A percentile compares a stretch with the other conserved stretches of the same genome.
phyloP scores from a whole-genome alignment of 257 asterid species.

The Avicennia marina region DNA sequence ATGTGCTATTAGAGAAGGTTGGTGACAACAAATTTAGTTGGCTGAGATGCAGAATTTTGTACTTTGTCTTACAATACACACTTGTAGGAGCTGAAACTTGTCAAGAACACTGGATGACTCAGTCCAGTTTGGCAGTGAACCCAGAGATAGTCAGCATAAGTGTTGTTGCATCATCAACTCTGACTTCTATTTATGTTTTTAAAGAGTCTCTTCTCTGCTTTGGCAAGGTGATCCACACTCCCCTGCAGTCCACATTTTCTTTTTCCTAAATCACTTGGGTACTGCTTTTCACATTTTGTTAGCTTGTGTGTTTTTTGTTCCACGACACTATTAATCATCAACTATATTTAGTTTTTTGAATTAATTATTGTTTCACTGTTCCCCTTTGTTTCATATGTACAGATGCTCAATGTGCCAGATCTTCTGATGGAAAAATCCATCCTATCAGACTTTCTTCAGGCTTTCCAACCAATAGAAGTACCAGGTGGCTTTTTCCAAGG shows the following conservation, averaged over 20 bases:
- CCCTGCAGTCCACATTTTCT: constrained; percentile 1
- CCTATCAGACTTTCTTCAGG: constrained; percentile 60
- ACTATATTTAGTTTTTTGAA: constrained; percentile 16
- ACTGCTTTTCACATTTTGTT: constrained; percentile 7
- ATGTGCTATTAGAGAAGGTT: constrained; percentile 56
- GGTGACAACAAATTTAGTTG: constrained; percentile 14
- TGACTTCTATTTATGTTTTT: constrained; percentile 43
- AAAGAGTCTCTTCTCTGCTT: constrained; percentile 73
- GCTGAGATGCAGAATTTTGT: constrained; percentile 14
- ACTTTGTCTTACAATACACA: constrained; percentile 27
- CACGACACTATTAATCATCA: neutral
- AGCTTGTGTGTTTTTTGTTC: constrained; percentile 1
- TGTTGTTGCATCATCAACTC: constrained; percentile 40
- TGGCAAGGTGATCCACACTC: constrained; percentile 58
- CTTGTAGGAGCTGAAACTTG: constrained; percentile 58
- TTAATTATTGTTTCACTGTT: constrained; percentile 10
- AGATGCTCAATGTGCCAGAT: constrained; percentile 63
- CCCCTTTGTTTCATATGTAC: constrained; percentile 21
- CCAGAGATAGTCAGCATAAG: constrained; percentile 42
- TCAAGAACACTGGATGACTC: constrained; percentile 72
- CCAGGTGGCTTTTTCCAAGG: constrained; percentile 49
- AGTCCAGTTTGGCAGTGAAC: constrained; percentile 53
- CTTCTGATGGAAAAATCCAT: constrained; percentile 45
- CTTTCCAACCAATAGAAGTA: constrained; percentile 57
- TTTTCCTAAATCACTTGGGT: constrained; percentile 3